Base-by-base conservation (phyloP, 2,329 filamentous ascomycete species). In the Scedosporium dehoogii region DNA sequence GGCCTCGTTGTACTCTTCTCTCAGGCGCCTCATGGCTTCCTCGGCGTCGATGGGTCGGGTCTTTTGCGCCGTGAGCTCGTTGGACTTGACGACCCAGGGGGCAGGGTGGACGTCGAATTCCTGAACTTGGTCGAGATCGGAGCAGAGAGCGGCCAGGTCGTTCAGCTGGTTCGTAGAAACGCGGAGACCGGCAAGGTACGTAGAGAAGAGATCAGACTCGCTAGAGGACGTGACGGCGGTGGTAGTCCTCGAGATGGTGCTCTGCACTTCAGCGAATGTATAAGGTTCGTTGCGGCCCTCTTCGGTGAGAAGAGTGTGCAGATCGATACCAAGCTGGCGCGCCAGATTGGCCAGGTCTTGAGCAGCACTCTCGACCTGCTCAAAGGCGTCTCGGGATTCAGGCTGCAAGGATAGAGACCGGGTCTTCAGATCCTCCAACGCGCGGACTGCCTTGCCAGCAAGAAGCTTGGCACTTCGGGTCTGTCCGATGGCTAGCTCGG, bases 401-500 rank as follows among this genome's bases (percentile, higher is more conserved):
- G 84, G 83, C 29, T 84, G 81, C 46, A 96, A 79, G 18, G 89
- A 89, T 60, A 96, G 78, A 6, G 88, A 92, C 59, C 92, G 81
- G 3, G 85, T 81, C 72, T 87, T 87, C 62, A 96, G 81, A 63
- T 96, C 92, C 64, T 91, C 85, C 12, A 96, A 76, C 18, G 89
- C 85, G 60, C 89, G 85, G 51, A 90, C 82, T 5, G 90, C 84
- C 76, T 96, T 96, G 62, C 87, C 85, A 58, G 89, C 85, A 58
- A 93, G 82, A 41, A 96, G 90, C 79, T 96, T 96, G 62, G 88
- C 84, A 70, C 89, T 92, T 64, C 92, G 85, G 6, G 89, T 90
- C 69, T 92, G 87, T 14, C 84, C 85, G 64, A 92, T 83, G 62
- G 92, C 83, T 16, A 81, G 73, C 64, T 96, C 91, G 1, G 88